Percentiles rank a stretch among this genome's conserved stretches.
Conservation (phyloP, 345 rosid genomes). For the Lumnitzera littorea region DNA sequence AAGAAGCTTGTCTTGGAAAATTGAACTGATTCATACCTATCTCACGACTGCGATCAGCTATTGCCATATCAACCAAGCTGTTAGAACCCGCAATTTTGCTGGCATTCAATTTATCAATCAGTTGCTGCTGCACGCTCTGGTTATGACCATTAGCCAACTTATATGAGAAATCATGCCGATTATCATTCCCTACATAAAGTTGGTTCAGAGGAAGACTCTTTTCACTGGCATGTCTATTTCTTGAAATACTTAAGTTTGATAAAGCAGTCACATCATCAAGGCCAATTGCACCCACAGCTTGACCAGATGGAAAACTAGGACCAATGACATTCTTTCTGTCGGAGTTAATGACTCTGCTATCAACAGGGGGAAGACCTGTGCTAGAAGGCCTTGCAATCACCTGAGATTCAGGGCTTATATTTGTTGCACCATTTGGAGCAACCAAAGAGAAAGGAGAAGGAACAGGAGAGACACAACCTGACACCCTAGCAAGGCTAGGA, state of each 20-base stretch:
- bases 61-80: slow-evolving; percentile 32
- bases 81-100: slow-evolving; percentile 39
- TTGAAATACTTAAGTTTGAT: slow-evolving; percentile 47
- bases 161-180: slow-evolving; percentile 35
- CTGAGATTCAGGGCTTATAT: slow-evolving; percentile 62
- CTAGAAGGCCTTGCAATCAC: slow-evolving; percentile 44
- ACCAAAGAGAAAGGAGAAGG: slow-evolving; percentile 41
- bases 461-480: slow-evolving; percentile 17
- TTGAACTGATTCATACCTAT: slow-evolving; percentile 36
- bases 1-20: slow-evolving; percentile 56
- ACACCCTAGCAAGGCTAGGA: slow-evolving; percentile 31
- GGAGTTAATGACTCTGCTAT: slow-evolving; percentile 40
- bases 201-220: slow-evolving; percentile 29
- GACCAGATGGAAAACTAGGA: slow-evolving; percentile 35
- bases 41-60: slow-evolving; percentile 32
- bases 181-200: slow-evolving; percentile 31
- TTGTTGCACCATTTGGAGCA: slow-evolving; percentile 60
- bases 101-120: slow-evolving; percentile 29
- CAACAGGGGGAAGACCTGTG: slow-evolving; percentile 58
- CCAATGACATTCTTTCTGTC: slow-evolving; percentile 46
- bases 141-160: slow-evolving; percentile 42
- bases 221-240: slow-evolving; percentile 36
- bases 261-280: slow-evolving; percentile 53
- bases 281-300: slow-evolving; percentile 29
- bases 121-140: slow-evolving; percentile 43